phyloP scores from a whole-genome alignment of 2,329 filamentous ascomycete genomes.

The Microdochium trichocladiopsis region DNA sequence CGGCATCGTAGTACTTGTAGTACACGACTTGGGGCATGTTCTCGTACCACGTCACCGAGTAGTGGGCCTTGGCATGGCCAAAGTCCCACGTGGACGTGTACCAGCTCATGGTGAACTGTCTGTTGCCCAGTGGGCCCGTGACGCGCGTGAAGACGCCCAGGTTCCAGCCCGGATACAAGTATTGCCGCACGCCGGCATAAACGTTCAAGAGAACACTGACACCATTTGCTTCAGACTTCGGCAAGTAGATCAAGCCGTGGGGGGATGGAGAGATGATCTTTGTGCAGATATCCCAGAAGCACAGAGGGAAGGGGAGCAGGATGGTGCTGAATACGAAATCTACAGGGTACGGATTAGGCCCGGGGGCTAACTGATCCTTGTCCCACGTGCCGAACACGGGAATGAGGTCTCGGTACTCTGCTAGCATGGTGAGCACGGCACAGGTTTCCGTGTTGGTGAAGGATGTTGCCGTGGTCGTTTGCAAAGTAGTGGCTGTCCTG shows the following conservation, averaged over 20 bases:
- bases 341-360: background rate
- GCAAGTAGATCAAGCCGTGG: background rate
- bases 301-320: background rate
- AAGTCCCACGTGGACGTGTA: background rate
- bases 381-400: constrained; percentile 29
- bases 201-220: background rate
- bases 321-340: background rate
- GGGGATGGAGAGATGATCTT: background rate
- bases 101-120: background rate
- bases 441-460: background rate
- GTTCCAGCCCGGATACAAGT: background rate
- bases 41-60: background rate
- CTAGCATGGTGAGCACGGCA: constrained; percentile 12
- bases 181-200: background rate
- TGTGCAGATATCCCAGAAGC: background rate
- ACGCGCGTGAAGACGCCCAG: background rate
- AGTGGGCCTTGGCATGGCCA: background rate
- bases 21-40: background rate
- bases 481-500: background rate
- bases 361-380: constrained; percentile 9
- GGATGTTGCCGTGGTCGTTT: too few species aligned
- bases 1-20: background rate
- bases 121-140: background rate
- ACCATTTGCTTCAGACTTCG: background rate
- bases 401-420: constrained; percentile 31